Conservation (phyloP, 1,284 basidiomycete species). For the Amylostereum areolatum region DNA sequence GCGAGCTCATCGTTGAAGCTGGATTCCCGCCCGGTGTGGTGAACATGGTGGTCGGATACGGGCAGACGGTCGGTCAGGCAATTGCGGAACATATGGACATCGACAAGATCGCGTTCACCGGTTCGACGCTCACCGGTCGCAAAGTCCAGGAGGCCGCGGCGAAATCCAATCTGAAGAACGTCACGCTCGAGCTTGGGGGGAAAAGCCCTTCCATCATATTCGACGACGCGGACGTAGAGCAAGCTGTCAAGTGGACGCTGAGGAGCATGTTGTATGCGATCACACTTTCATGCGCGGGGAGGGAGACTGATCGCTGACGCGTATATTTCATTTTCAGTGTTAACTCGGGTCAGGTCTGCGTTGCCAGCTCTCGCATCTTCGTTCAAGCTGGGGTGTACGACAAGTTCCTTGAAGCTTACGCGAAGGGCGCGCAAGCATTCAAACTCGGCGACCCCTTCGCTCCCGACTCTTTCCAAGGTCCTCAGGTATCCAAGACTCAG, state of each 20-base stretch:
- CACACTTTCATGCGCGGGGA: not conserved
- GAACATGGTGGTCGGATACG: conserved; percentile 67
- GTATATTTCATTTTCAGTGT: conserved; percentile 35
- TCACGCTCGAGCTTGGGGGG: conserved; percentile 90
- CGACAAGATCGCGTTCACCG: conserved; percentile 74
- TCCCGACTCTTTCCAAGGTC: conserved; percentile 70
- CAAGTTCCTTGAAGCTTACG: conserved; percentile 60
- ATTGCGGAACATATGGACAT: conserved; percentile 59
- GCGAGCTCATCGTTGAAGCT: conserved; percentile 41
- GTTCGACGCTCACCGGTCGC: conserved; percentile 75
- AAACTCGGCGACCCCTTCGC: conserved; percentile 79
- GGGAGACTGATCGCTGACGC: not conserved
- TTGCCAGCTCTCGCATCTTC: conserved; percentile 81
- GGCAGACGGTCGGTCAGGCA: conserved; percentile 59
- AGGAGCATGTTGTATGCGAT: conserved; percentile 70
- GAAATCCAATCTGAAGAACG: conserved; percentile 81
- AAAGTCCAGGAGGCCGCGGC: conserved; percentile 82
- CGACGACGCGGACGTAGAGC: conserved; percentile 69
- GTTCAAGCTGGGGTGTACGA: conserved; percentile 84
- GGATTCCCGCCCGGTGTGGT: conserved; percentile 69
- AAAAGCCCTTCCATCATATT: conserved; percentile 83
- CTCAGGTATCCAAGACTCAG: conserved; percentile 74
- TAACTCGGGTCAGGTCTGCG: conserved; percentile 83
- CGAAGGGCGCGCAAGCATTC: conserved; percentile 47
- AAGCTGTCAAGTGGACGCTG: conserved; percentile 77